A percentile compares a stretch with the other conserved stretches of the same genome.
phyloP scores from a whole-genome alignment of 2,329 filamentous ascomycete genomes.

The Mycocentrospora acerina region DNA sequence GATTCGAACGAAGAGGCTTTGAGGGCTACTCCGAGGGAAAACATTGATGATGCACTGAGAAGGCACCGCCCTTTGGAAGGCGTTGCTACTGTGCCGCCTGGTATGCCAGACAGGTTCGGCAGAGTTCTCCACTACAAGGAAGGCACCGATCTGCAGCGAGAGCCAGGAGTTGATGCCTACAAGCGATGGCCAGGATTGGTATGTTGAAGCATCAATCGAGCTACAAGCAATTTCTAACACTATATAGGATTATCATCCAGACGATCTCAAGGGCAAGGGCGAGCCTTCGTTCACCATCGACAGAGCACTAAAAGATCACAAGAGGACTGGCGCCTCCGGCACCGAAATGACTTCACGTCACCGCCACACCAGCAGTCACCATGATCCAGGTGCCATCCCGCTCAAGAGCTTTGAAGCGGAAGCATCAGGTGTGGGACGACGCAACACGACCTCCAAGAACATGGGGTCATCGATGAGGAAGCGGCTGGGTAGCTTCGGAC shows the following conservation, averaged over 20 bases:
- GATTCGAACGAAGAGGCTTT: constrained; percentile 75
- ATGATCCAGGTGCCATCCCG: constrained; percentile 22
- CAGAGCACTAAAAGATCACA: constrained; percentile 64
- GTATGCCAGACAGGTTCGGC: constrained; percentile 67
- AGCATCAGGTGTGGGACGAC: constrained; percentile 29
- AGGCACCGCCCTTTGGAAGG: constrained; percentile 80
- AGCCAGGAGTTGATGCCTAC: constrained; percentile 73
- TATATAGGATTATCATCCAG: constrained; percentile 63
- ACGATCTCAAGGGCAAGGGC: constrained; percentile 81
- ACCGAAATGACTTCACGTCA: constrained; percentile 49
- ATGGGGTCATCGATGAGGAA: constrained; percentile 47
- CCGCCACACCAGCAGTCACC: constrained; percentile 35
- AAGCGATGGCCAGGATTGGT: constrained; percentile 74
- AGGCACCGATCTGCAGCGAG: constrained; percentile 82
- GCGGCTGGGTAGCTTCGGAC: constrained; percentile 49
- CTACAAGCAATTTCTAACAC: constrained; percentile 8
- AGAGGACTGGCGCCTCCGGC: constrained; percentile 44
- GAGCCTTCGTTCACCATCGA: constrained; percentile 75
- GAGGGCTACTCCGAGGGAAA: constrained; percentile 76
- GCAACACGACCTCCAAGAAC: constrained; percentile 41
- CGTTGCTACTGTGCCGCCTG: constrained; percentile 73
- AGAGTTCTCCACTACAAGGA: constrained; percentile 77
- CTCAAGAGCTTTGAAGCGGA: constrained; percentile 33
- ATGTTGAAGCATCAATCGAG: constrained; percentile 43
- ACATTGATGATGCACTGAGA: constrained; percentile 70